Evolutionary conservation across 1,284 basidiomycete species (phyloP), one percentile per base, ranked within the genome.

Genomic region (Leccinum subatratum): DNA sequence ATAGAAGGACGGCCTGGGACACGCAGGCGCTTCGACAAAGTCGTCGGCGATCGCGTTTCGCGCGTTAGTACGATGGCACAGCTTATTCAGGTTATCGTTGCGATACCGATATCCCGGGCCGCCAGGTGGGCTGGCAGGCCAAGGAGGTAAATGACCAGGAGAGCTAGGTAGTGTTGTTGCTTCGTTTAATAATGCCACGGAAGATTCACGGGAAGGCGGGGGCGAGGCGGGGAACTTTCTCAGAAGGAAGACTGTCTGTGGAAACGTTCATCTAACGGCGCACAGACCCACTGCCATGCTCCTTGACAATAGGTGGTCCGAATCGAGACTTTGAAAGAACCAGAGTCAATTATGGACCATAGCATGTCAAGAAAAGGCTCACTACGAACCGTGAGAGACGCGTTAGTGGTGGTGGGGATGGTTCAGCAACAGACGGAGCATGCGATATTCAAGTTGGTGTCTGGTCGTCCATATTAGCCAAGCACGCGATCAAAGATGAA

Each of bases 191-290:
- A 72, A 73, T 4, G 56, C 2, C 69, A 69, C 64, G 4, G 76
- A 77, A 7, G 75, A 78, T 39, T 77, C 76, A 54, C 77, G 72
- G 9, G 75, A 78, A 54, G 63, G 77, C 6, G 77, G 75, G 3
- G 75, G 70, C 1, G 75, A 73, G 4, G 69, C 76, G 11, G 14
- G 57, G 67, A 6, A 65, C 34, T 5, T 62, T 68, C 39, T 68
- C 69, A 22, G 64, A 70, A 32, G 62, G 34, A 7, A 60, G 63
- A 61, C 68, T 72, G 16, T 76, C 76, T 6, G 64, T 64, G n/a
- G 75, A 69, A 25, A 68, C 28, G 20, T 66, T 67, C 20, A 25
- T 61, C 18, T 59, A 64, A 0, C 64, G 34, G 32, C n/a, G 66
- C 22, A 48, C 57, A 25, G 68, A 42, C 11, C 74, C 70, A 0